Evolutionary conservation across 2,329 filamentous ascomycete species (phyloP).

Genomic region (Aspergillus proliferans): DNA sequence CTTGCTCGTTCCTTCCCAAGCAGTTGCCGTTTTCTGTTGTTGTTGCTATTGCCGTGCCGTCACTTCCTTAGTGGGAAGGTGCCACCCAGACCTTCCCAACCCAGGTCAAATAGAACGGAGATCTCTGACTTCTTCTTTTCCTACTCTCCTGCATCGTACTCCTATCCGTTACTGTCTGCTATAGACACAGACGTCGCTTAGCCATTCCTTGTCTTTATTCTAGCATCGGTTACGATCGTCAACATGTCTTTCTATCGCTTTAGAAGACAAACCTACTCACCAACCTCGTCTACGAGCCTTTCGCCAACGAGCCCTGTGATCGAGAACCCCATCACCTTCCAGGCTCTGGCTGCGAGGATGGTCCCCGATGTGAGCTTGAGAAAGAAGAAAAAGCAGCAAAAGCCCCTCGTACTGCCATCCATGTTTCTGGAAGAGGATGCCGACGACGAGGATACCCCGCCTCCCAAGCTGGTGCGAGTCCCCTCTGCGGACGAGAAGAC

Average conservation of each 20-base stretch:
- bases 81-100: neutral
- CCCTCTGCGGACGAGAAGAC: constrained; percentile 11
- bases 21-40: neutral
- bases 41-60: neutral
- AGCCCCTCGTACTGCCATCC: constrained; percentile 12
- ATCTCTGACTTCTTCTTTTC: neutral
- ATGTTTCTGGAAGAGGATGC: constrained; percentile 18
- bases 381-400: constrained; percentile 13
- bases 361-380: constrained; percentile 14
- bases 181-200: neutral
- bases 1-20: neutral
- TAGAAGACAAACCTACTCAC: constrained; percentile 12
- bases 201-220: neutral
- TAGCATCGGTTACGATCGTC: neutral
- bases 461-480: constrained; percentile 7
- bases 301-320: constrained; percentile 14
- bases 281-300: constrained; percentile 12
- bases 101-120: neutral
- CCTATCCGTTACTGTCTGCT: neutral
- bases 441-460: constrained; percentile 19
- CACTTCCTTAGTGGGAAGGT: neutral
- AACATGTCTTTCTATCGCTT: constrained; percentile 7
- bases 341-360: constrained; percentile 8
- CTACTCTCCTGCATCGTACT: neutral
- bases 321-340: constrained; percentile 15